Conservation (phyloP, 306 rosid species). For the Myrica gale region DNA sequence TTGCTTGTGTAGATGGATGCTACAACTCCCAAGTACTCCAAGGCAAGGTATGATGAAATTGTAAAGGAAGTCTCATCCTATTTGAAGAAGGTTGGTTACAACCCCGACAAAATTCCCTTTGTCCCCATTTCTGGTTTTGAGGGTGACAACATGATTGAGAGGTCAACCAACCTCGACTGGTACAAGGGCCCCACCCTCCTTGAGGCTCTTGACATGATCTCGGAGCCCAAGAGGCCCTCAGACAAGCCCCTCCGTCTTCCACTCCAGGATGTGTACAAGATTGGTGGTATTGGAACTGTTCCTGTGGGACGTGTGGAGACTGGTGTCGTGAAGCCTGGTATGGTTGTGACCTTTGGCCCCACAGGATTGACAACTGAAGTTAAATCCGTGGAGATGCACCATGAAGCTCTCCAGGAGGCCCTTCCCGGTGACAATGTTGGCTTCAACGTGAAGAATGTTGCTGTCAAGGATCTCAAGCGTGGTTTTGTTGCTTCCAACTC, state of each 20-base stretch:
- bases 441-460: no score
- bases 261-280: conserved; percentile 39
- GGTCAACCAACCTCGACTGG: conserved; percentile 42
- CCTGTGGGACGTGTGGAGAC: conserved; percentile 43
- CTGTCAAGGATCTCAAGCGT: no score
- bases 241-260: conserved; percentile 42
- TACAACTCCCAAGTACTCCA: conserved; percentile 39
- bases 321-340: conserved; percentile 37
- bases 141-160: conserved; percentile 43
- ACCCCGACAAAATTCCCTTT: conserved; percentile 38
- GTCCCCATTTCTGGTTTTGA: conserved; percentile 6
- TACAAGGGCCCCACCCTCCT: conserved; percentile 43
- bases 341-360: conserved; percentile 40
- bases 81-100: conserved; percentile 39
- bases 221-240: conserved; percentile 40
- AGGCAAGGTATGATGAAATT: conserved; percentile 42
- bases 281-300: conserved; percentile 45
- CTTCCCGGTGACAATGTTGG: conserved; percentile 1
- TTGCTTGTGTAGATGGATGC: conserved; percentile 36
- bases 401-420: conserved; percentile 40
- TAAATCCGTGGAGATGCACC: conserved; percentile 50
- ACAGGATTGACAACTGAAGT: conserved; percentile 40
- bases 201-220: conserved; percentile 32
- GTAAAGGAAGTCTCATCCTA: conserved; percentile 38
- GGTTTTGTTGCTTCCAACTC: no score